Conservation (phyloP, 208 protist species). For the Trypanosoma rangeli region DNA sequence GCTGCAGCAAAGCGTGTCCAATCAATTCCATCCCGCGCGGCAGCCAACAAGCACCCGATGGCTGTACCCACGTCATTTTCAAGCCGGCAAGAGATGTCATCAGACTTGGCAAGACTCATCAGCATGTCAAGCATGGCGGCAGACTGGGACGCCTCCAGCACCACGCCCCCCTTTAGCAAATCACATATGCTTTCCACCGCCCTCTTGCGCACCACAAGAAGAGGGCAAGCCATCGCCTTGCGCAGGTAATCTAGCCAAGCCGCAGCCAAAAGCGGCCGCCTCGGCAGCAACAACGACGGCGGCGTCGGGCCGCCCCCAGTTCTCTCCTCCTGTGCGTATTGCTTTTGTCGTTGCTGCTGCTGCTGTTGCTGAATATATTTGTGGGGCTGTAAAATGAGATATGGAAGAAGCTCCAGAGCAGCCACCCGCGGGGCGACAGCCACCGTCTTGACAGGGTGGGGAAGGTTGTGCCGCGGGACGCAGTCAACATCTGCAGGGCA, state of each 20-base stretch:
- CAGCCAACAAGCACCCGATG: slow-evolving; percentile 45
- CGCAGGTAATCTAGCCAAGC: slow-evolving; percentile 33
- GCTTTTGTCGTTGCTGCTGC: neutral
- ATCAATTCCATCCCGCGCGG: slow-evolving; percentile 35
- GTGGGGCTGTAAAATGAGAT: slow-evolving; percentile 12
- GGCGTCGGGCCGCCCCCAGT: neutral
- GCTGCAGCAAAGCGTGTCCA: slow-evolving; percentile 52
- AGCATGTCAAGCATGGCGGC: slow-evolving; percentile 26
- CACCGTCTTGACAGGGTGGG: slow-evolving; percentile 45
- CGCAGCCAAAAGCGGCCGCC: slow-evolving; percentile 1
- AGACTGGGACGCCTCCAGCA: slow-evolving; percentile 8
- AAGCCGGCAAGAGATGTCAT: slow-evolving; percentile 20
- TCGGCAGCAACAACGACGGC: neutral
- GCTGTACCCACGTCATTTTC: slow-evolving; percentile 37
- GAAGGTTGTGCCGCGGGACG: slow-evolving; percentile 43
- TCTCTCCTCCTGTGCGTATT: neutral
- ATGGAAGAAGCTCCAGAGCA: slow-evolving; percentile 42
- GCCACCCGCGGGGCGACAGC: slow-evolving; percentile 40
- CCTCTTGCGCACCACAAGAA: slow-evolving; percentile 25
- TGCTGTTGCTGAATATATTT: slow-evolving; percentile 2
- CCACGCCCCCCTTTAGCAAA: slow-evolving; percentile 24
- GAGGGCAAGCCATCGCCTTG: slow-evolving; percentile 26
- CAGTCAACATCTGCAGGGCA: slow-evolving; percentile 33
- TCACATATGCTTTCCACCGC: slow-evolving; percentile 21
- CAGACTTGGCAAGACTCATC: slow-evolving; percentile 14